Conservation (phyloP, 257 asterid genomes). For the Sherardia arvensis region DNA sequence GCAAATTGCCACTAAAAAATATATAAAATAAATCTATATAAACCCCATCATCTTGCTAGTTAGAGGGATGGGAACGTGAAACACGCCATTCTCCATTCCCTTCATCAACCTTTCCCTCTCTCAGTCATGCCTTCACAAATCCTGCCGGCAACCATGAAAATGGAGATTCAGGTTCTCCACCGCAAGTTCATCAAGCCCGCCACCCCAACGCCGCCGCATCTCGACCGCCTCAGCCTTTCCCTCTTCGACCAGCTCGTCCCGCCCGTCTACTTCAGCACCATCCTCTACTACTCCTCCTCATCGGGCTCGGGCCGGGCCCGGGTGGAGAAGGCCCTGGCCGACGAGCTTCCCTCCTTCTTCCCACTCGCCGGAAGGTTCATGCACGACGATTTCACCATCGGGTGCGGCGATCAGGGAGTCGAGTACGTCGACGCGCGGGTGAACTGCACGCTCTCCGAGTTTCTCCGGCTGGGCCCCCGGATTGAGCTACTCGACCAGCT, state of each 20-base stretch:
- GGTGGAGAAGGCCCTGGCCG: conserved; percentile 13
- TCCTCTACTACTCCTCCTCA: conserved; percentile 2
- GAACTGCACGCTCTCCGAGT: background rate
- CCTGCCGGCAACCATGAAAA: background rate
- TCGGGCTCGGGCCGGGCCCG: background rate
- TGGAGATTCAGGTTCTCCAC: conserved; percentile 13
- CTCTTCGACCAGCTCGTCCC: conserved; percentile 15
- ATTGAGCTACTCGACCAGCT: background rate
- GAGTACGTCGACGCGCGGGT: conserved; percentile 10
- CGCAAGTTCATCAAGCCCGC: conserved; percentile 16
- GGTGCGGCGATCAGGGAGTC: conserved; percentile 21
- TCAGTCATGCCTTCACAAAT: background rate
- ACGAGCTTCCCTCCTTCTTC: conserved; percentile 8
- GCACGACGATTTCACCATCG: conserved; percentile 2
- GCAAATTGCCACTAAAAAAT: background rate
- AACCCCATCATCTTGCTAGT: background rate
- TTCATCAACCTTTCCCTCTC: background rate
- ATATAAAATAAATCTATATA: background rate
- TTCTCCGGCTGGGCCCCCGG: background rate
- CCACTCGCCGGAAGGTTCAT: conserved; percentile 22
- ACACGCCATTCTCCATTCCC: background rate
- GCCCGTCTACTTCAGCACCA: background rate
- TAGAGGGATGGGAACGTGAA: background rate
- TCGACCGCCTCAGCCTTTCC: conserved; percentile 6
- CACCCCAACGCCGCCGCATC: conserved; percentile 12